Conservation (phyloP, 2,329 filamentous ascomycete species). For the Hypomyces perniciosus region DNA sequence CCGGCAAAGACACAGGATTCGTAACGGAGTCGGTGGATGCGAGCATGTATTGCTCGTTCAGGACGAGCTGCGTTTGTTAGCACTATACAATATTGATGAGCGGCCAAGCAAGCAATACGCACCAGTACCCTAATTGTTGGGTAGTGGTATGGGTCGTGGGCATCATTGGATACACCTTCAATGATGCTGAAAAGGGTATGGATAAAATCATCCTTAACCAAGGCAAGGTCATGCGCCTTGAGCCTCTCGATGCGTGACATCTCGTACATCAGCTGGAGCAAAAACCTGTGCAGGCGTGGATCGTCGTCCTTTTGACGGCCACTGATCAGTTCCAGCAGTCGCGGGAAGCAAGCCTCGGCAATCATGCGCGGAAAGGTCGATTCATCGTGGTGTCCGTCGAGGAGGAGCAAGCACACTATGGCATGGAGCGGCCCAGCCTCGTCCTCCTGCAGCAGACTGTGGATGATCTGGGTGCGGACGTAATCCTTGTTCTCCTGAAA, state of each 20-base stretch:
- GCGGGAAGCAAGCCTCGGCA: constrained; percentile 73
- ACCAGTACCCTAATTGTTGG: constrained; percentile 89
- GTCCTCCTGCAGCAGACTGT: constrained; percentile 86
- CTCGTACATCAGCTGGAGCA: constrained; percentile 89
- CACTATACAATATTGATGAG: constrained; percentile 9
- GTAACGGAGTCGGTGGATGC: constrained; percentile 49
- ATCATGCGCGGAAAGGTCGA: constrained; percentile 81
- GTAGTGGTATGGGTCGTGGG: constrained; percentile 90
- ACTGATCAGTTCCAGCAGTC: constrained; percentile 76
- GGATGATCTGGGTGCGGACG: constrained; percentile 86
- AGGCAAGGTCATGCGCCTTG: constrained; percentile 67
- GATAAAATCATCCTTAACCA: constrained; percentile 75
- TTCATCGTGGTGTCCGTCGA: constrained; percentile 77
- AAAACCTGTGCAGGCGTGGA: constrained; percentile 66
- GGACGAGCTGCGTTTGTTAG: constrained; percentile 59
- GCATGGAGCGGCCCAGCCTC: constrained; percentile 73
- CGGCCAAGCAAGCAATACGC: constrained; percentile 28
- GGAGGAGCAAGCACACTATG: constrained; percentile 76
- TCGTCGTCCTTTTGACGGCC: constrained; percentile 58
- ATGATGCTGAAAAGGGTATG: constrained; percentile 79
- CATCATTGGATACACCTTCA: constrained; percentile 80
- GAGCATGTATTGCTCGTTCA: constrained; percentile 99
- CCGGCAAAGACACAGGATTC: constrained; percentile 31
- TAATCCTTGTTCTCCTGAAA: constrained; percentile 75
- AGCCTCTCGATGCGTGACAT: constrained; percentile 90